Conservation (phyloP, 768 basidiomycete genomes). For the Mycena amicta region DNA sequence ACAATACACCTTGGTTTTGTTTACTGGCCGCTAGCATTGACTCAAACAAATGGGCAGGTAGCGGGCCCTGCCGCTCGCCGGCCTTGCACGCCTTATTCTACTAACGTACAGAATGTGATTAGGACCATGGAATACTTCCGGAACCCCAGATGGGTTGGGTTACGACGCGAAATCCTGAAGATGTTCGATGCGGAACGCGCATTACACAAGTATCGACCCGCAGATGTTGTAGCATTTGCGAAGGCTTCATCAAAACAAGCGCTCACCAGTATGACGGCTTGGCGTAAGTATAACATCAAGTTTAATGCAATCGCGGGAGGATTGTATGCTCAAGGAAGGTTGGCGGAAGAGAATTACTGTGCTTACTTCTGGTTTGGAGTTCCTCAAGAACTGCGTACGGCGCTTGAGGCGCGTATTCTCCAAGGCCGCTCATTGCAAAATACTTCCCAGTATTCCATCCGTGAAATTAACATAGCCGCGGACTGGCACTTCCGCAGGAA, state of each 20-base stretch:
- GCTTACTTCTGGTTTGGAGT: constrained; percentile 20
- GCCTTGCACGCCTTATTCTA: no score
- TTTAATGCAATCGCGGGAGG: constrained; percentile 18
- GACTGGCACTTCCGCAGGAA: constrained; percentile 6
- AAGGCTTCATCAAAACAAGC: background rate
- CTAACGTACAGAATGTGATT: constrained; percentile 2
- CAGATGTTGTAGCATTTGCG: constrained; percentile 5
- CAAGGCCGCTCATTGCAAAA: background rate
- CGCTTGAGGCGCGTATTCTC: constrained; percentile 2
- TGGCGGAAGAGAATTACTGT: background rate
- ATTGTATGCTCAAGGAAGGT: background rate
- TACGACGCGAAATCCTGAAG: constrained; percentile 8
- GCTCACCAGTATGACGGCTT: constrained; percentile 5
- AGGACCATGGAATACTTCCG: background rate
- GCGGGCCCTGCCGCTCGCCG: no score
- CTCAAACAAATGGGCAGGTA: no score
- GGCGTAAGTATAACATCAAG: constrained; percentile 12
- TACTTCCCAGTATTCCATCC: background rate
- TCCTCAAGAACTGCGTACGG: background rate
- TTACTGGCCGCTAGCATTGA: no score
- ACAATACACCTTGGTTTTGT: no score
- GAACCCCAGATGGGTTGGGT: background rate
- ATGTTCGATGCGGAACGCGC: constrained; percentile 17
- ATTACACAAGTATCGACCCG: background rate
- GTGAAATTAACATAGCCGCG: background rate